phyloP scores from a whole-genome alignment of 495 filamentous ascomycete genomes.

The Podospora australis region DNA sequence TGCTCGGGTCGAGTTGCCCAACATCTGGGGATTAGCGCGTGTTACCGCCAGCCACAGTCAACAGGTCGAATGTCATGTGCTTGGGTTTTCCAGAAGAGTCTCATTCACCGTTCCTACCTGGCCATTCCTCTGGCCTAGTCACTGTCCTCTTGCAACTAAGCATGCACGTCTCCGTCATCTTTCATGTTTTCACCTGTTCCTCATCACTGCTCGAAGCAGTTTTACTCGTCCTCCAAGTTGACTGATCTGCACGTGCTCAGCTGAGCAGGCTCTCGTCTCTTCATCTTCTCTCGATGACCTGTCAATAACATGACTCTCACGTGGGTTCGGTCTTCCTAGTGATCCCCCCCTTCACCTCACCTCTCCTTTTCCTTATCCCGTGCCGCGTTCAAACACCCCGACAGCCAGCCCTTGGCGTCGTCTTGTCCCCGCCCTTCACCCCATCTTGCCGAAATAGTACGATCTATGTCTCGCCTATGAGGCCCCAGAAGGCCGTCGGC shows the following conservation, averaged over 20 bases:
- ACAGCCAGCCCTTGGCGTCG: not conserved
- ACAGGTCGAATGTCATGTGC: constrained; percentile 6
- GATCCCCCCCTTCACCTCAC: not conserved
- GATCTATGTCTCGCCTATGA: not conserved
- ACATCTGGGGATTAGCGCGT: not conserved
- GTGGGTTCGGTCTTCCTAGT: not conserved
- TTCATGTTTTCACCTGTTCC: not conserved
- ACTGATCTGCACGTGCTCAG: constrained; percentile 8
- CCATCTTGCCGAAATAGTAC: not conserved
- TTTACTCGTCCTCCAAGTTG: not conserved
- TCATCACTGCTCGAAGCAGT: not conserved
- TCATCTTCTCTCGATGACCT: constrained; percentile 1
- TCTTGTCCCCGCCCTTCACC: not conserved
- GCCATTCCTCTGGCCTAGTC: not conserved
- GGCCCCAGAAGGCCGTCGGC: not conserved
- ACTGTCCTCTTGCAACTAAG: not conserved
- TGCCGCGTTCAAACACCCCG: not conserved
- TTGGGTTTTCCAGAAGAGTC: not conserved
- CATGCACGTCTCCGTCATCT: not conserved
- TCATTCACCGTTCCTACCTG: no score
- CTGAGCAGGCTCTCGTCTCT: constrained; percentile 3
- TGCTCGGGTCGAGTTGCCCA: not conserved
- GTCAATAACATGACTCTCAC: not conserved
- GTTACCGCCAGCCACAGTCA: not conserved
- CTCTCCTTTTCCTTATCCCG: not conserved